Percentiles rank a stretch among this genome's conserved stretches.
Evolutionary conservation across 169 alveolate genomes (phyloP).

Genomic region (Cryptosporidium sp.): DNA sequence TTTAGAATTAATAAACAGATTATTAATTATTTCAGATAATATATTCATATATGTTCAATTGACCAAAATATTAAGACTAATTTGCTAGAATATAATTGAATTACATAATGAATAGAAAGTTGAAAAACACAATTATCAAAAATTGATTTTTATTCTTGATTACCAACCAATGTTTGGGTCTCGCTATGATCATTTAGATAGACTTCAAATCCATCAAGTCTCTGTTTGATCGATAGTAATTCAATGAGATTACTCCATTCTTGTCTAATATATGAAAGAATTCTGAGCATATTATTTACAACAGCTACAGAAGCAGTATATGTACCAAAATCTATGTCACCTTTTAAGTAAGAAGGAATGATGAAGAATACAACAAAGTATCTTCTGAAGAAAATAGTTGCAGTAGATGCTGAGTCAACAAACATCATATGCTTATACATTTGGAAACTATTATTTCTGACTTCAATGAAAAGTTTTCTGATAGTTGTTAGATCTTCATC

Average conservation of each 20-base stretch:
- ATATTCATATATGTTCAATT: no score
- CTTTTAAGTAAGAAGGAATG: constrained; percentile 38
- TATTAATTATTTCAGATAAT: no score
- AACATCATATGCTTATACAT: constrained; percentile 71
- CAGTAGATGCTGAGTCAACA: constrained; percentile 61
- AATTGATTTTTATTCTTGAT: background rate
- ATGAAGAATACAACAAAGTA: constrained; percentile 37
- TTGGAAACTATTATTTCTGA: constrained; percentile 34
- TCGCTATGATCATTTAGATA: constrained; percentile 8
- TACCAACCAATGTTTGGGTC: background rate
- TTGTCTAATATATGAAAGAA: constrained; percentile 57
- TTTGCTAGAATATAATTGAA: no score
- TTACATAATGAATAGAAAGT: no score
- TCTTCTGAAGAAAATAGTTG: constrained; percentile 28
- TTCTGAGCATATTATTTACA: constrained; percentile 43
- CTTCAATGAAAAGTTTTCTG: constrained; percentile 35
- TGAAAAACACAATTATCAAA: background rate
- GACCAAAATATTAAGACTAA: no score
- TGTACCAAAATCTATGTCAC: constrained; percentile 59
- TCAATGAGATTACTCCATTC: constrained; percentile 71
- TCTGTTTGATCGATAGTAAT: constrained; percentile 35
- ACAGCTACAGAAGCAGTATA: constrained; percentile 54
- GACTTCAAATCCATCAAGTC: constrained; percentile 62
- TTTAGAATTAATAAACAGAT: background rate
- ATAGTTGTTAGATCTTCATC: constrained; percentile 41